Conservation (phyloP, 805 yeast genomes). For the Blastobotrys robertii region DNA sequence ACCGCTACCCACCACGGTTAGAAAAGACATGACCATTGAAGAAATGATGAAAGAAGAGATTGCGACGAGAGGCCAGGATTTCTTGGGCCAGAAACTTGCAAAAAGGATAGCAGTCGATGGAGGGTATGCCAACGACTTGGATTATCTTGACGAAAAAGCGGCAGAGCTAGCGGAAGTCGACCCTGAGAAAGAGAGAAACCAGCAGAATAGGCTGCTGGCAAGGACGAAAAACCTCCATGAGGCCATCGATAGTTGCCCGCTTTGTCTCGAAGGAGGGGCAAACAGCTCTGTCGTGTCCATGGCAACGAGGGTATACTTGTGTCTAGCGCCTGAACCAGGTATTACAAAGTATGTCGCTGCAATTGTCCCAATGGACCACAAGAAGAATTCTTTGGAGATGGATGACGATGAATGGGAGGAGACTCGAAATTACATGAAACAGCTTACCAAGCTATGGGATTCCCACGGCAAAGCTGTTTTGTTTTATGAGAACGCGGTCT, state of each 20-base stretch:
- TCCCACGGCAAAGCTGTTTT: constrained; percentile 29
- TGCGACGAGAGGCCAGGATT: constrained; percentile 26
- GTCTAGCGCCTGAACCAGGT: constrained; percentile 35
- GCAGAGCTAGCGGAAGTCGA: constrained; percentile 28
- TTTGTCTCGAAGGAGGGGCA: constrained; percentile 29
- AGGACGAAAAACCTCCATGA: constrained; percentile 23
- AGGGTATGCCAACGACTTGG: constrained; percentile 32
- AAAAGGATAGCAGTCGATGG: constrained; percentile 31
- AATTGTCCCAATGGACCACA: constrained; percentile 36
- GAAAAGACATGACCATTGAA: constrained; percentile 11
- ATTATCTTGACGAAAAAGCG: constrained; percentile 36
- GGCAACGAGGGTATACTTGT: constrained; percentile 31
- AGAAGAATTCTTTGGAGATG: constrained; percentile 32
- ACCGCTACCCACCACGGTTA: constrained; percentile 5
- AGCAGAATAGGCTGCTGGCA: constrained; percentile 23
- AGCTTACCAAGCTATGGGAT: constrained; percentile 33
- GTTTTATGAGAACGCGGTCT: constrained; percentile 37
- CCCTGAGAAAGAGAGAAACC: constrained; percentile 21
- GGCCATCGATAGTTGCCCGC: constrained; percentile 29
- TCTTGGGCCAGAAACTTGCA: constrained; percentile 23
- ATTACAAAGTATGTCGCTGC: constrained; percentile 27
- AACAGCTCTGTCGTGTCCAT: constrained; percentile 24
- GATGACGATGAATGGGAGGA: constrained; percentile 38
- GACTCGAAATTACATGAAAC: constrained; percentile 34
- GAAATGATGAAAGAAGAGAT: constrained; percentile 32